Evolutionary conservation across 2,329 filamentous ascomycete species (phyloP), one percentile per base, ranked within the genome.

Genomic region (Trichoderma brevicompactum): DNA sequence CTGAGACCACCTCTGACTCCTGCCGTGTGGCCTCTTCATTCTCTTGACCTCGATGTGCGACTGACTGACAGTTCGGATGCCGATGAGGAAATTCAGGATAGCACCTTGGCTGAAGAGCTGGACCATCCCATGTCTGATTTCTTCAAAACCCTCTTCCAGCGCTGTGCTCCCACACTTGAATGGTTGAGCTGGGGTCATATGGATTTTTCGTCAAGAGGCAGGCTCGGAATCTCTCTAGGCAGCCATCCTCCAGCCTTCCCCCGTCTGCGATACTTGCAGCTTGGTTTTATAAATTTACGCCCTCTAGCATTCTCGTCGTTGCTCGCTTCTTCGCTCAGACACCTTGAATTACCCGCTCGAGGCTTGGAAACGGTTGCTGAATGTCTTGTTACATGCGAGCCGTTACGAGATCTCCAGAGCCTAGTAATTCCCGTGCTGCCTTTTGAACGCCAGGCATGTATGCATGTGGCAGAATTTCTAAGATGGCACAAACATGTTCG

Each of bases 391-490:
- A n/a, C 50, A 13, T 36, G 28, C 28, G 46, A 49, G 23, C 56
- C 55, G 9, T 64, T 67, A 9, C 50, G 64, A 38, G 48, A 68
- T 44, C 68, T 69, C 28, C 17, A 65, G 12, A 56, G 46, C 9
- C 41, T 69, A 13, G 28, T 66, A 17, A n/a, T 66, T 40, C 2
- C n/a, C 0, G 0, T 3, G 1, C 19, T 65, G 46, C 54, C 66
- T 9, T 4, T 2, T 2, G 15, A 66, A 15, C 38, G 12, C n/a
- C 4, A 58, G 36, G 15, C 44, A 43, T 66, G 64, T 44, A 13
- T 68, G 50, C 32, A 36, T 36, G 8, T 54, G 8, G 50, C 50
- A 36, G 13, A 17, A 15, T 36, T 54, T 17, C 19, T 54, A 4
- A 54, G 5, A 23, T 28, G 2, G 17, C 32, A 54, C 32, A 54